Percentiles rank a stretch among this genome's conserved stretches.
phyloP scores from a whole-genome alignment of 1,284 basidiomycete species.

The Veloboletus limbatus region DNA sequence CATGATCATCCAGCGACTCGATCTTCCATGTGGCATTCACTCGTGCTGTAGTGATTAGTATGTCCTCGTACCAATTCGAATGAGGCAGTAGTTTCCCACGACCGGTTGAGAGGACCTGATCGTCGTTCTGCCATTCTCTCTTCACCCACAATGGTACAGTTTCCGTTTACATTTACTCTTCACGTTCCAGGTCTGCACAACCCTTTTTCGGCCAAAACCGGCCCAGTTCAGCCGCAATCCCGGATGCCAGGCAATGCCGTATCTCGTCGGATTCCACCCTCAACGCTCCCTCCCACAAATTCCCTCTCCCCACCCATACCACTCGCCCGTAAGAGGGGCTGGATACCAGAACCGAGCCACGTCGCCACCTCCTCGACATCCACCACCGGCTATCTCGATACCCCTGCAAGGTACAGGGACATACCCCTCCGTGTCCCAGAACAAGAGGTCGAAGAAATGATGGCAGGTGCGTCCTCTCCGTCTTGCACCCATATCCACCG shows the following conservation, averaged over 20 bases:
- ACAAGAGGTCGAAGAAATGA: slow-evolving; percentile 44
- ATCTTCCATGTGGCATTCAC: no score
- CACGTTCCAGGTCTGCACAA: slow-evolving; percentile 61
- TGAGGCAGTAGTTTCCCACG: no score
- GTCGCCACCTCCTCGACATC: slow-evolving; percentile 51
- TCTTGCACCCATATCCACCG: not conserved
- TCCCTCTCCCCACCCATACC: slow-evolving; percentile 34
- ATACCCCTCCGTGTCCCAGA: slow-evolving; percentile 39
- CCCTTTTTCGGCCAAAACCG: slow-evolving; percentile 46
- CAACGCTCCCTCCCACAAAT: slow-evolving; percentile 18
- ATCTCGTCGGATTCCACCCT: slow-evolving; percentile 25
- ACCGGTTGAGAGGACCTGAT: no score
- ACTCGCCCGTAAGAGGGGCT: slow-evolving; percentile 60
- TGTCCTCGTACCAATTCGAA: no score
- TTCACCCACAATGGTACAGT: slow-evolving; percentile 51
- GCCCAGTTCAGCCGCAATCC: slow-evolving; percentile 15
- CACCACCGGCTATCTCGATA: slow-evolving; percentile 61
- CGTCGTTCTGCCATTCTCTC: no score
- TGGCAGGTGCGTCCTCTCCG: slow-evolving; percentile 43
- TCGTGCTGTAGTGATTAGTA: no score
- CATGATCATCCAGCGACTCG: no score
- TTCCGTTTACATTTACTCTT: slow-evolving; percentile 66
- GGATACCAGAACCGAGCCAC: slow-evolving; percentile 58
- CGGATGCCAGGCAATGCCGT: slow-evolving; percentile 23
- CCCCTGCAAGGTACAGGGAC: slow-evolving; percentile 59